Evolutionary conservation across 345 rosid genomes (phyloP).

Genomic region (Salix purpurea): DNA sequence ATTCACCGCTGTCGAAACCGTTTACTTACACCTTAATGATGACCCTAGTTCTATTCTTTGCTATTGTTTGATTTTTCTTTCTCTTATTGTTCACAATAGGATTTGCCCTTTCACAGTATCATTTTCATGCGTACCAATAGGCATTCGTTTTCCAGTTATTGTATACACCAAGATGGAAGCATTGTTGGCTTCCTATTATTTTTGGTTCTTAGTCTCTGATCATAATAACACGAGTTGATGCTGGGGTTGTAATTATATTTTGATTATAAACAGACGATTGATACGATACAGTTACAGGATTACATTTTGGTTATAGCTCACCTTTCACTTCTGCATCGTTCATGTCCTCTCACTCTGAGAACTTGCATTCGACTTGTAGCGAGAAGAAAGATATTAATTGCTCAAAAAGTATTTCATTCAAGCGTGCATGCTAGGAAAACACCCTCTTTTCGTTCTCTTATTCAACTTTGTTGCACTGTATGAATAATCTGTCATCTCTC

Average conservation of each 20-base stretch:
- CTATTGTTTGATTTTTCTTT: conserved; percentile 22
- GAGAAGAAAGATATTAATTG: too few species aligned
- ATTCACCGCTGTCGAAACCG: conserved; percentile 12
- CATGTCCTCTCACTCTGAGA: too few species aligned
- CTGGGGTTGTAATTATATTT: too few species aligned
- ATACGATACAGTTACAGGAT: neutral
- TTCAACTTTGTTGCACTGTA: too few species aligned
- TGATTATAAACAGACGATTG: neutral
- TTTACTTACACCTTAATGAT: conserved; percentile 8
- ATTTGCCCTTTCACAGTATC: neutral
- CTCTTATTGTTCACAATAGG: too few species aligned
- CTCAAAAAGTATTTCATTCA: too few species aligned
- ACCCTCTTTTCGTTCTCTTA: too few species aligned
- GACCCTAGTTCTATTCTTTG: conserved; percentile 28
- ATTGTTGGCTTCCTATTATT: conserved; percentile 8
- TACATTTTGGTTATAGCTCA: neutral
- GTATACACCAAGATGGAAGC: conserved; percentile 14
- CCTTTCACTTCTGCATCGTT: neutral
- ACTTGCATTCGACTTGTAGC: too few species aligned
- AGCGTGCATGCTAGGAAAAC: too few species aligned
- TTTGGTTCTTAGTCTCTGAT: neutral
- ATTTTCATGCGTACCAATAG: neutral
- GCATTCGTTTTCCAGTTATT: conserved; percentile 19
- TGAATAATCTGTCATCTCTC: too few species aligned
- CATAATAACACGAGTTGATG: too few species aligned